Base-by-base conservation (phyloP, 2,329 filamentous ascomycete genomes). In the Cryphonectria parasitica region DNA sequence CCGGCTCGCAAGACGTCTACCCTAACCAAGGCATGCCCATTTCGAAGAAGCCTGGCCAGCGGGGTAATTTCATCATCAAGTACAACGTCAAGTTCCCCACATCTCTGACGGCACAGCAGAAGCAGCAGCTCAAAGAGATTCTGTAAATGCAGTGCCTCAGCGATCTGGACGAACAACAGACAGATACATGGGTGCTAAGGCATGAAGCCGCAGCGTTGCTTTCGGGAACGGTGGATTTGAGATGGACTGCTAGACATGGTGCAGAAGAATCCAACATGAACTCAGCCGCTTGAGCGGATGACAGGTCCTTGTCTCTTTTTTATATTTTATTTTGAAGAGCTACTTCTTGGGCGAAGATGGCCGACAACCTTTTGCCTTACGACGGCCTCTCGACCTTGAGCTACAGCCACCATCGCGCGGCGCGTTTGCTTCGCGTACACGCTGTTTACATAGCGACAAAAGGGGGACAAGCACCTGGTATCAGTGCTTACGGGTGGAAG, bases 41-140 rank as follows among this genome's bases (percentile, higher is more conserved):
- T 77, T 93, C 93, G 72, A 98, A 97, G 87, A 95, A 94, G 79
- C 93, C 93, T 0, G 89, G 84, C 71, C 88, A 94, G 76, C 88
- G 95, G 69, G 96, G 96, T 34, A 94, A 97, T 78, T 93, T 99
- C 75, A 83, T 98, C 71, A 87, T 99, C 71, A 92, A 90, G 72
- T 95, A 97, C 77, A 96, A 96, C 78, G 95, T 99, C 80, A 95
- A 93, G 78, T 98, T 97, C 84, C 96, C 96, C 0, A 90, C 90
- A 3, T 90, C 82, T 56, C 82, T 99, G 81, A 95, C 93, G 4
- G 70, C 87, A 10, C 83, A 87, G 5, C 95, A 98, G 83, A 98
- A 97, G 85, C 84, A 90, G 74, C 87, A 91, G 78, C 81, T 99
- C 74, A 92, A 87, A 82, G 91, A 95, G 76, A 92, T 97, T 76